These are phyloP conservation scores for Moringa oleifera DNA, from an alignment of 345 rosid genomes.

Conservation along the genomic window DNA sequence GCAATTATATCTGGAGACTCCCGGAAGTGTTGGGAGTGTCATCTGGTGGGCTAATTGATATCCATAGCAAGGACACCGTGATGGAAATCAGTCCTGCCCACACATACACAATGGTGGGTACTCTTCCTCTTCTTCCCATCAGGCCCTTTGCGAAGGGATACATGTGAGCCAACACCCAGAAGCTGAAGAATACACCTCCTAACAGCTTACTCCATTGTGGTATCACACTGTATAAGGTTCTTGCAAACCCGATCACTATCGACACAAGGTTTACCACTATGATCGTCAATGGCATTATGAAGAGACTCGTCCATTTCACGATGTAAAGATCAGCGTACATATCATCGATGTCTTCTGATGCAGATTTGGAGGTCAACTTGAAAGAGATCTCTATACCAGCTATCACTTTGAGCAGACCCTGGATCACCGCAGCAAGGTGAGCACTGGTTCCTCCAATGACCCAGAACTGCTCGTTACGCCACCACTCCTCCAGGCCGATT, in stretches of 20 bases:
- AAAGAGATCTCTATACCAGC: constrained; percentile 88
- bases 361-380: constrained; percentile 64
- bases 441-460: constrained; percentile 89
- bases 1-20: not conserved
- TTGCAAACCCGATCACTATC: constrained; percentile 58
- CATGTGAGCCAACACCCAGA: constrained; percentile 90
- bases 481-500: constrained; percentile 71
- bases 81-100: constrained; percentile 79
- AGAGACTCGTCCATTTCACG: constrained; percentile 85
- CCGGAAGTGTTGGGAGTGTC: constrained; percentile 17
- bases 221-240: constrained; percentile 71
- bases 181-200: constrained; percentile 80
- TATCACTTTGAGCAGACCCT: constrained; percentile 74
- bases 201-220: constrained; percentile 85
- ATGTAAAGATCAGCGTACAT: constrained; percentile 68
- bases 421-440: constrained; percentile 75
- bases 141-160: constrained; percentile 77
- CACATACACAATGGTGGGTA: constrained; percentile 75
- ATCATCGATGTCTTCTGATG: constrained; percentile 73
- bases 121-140: constrained; percentile 81
- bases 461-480: constrained; percentile 98
- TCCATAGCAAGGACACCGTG: constrained; percentile 71
- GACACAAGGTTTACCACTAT: constrained; percentile 65
- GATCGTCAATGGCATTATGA: constrained; percentile 77
- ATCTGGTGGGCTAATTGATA: constrained; percentile 61